Evolutionary conservation across 1,139 yeast species (phyloP).

Genomic region (Sugiyamaella neomexicana): DNA sequence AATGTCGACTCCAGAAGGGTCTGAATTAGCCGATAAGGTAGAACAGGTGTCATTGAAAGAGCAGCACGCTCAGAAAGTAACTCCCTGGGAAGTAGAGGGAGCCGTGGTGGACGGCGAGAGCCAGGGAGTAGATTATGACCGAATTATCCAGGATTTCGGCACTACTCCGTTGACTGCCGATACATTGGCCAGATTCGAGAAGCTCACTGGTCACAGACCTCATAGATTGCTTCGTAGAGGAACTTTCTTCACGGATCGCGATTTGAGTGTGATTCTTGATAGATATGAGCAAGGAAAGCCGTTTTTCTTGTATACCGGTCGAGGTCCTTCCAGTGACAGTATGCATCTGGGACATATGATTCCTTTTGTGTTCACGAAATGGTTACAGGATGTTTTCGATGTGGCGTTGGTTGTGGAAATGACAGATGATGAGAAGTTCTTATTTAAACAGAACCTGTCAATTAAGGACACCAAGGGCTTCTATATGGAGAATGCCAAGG

Average conservation of each 20-base stretch:
- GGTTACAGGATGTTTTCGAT: constrained; percentile 98
- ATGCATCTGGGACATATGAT: constrained; percentile 98
- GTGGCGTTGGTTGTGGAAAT: constrained; percentile 94
- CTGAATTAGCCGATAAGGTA: constrained; percentile 11
- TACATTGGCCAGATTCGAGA: constrained; percentile 70
- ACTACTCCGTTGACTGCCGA: constrained; percentile 72
- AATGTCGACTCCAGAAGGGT: constrained; percentile 7
- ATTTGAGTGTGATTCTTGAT: constrained; percentile 74
- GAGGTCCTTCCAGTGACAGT: constrained; percentile 95
- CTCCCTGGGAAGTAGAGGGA: constrained; percentile 99
- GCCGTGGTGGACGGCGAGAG: constrained; percentile 93
- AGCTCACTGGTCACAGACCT: constrained; percentile 88
- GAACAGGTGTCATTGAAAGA: constrained; percentile 7
- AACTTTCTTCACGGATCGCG: constrained; percentile 90
- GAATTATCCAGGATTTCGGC: constrained; percentile 83
- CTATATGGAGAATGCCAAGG: constrained; percentile 77
- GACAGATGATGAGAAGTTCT: constrained; percentile 96
- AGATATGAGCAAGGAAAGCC: constrained; percentile 93
- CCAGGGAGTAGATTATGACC: constrained; percentile 87
- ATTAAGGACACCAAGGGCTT: constrained; percentile 84
- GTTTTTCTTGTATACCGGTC: constrained; percentile 93
- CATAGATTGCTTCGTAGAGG: constrained; percentile 92
- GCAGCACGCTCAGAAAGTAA: constrained; percentile 53
- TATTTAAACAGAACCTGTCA: constrained; percentile 87
- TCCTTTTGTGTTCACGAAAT: constrained; percentile 92